Base-by-base conservation (phyloP, 106 monocot genomes). In the Platanthera zijinensis region DNA sequence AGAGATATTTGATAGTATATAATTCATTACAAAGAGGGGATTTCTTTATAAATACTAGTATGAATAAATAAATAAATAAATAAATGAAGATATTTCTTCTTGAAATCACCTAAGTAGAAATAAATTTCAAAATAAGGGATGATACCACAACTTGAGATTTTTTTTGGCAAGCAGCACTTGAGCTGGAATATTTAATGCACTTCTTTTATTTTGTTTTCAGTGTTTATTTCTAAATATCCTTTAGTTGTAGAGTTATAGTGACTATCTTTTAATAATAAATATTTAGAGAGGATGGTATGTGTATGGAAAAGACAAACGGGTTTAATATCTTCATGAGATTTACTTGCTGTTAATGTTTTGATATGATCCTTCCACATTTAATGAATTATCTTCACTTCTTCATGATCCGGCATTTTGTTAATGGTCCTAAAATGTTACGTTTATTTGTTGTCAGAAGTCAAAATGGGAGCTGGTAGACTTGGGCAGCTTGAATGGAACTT, bases 401-500 rank as follows among this genome's bases (percentile, higher is more conserved):
- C 13, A 69, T 48, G 28, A 52, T 50, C 45, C 9, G 5, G 51
- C 51, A 75, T 66, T 19, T 53, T 6, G 25, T 62, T 53, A 52
- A 5, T 73, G 5, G 15, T 53, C 4, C 61, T 57, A 50, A 61
- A 78, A 74, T 51, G 39, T 30, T 39, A 45, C 47, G 28, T 51
- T 21, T 64, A 50, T 48, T 25, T 79, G 59, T 12, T 79, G 78
- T 46, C 82, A 96, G 95, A 96, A 69, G 69, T 82, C 67, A 39
- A 91, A 80, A 82, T 96, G 96, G 96, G 96, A 93, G 81, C 77
- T 97, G 56, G 80, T 89, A 25, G 93, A 97, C 63, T 69, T 89
- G 85, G 96, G 96, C 51, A 97, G 96, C 83, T 89, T 96, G 75
- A 96, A 96, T 80, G 96, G 96, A 76, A 93, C 96, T 8, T 83